Conservation (phyloP, 2,329 filamentous ascomycete species). For the Phyllosticta capitalensis region DNA sequence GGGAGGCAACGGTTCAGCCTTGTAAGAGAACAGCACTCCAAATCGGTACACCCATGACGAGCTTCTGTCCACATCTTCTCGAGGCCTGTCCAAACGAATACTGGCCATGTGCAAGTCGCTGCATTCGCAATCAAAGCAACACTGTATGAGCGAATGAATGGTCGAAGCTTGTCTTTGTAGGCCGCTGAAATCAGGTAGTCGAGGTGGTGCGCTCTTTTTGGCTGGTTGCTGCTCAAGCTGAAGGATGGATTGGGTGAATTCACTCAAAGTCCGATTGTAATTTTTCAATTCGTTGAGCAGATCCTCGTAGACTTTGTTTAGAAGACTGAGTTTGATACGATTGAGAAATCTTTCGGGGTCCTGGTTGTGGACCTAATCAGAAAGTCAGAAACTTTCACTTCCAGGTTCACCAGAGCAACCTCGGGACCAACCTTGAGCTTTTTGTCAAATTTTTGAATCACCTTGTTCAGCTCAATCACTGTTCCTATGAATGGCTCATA, state of each 20-base stretch:
- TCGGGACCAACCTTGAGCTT: background rate
- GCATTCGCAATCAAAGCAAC: background rate
- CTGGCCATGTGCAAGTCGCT: background rate
- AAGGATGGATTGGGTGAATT: no score
- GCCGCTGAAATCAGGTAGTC: background rate
- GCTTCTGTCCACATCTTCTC: background rate
- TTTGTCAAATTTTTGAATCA: background rate
- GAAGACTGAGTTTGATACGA: no score
- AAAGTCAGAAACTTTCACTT: no score
- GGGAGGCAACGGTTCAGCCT: background rate
- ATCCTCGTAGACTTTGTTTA: conserved; percentile 12
- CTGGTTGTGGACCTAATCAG: no score
- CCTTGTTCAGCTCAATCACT: background rate
- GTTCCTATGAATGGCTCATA: background rate
- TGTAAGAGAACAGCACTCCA: background rate
- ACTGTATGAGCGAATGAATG: background rate
- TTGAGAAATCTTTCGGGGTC: no score
- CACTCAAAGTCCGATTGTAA: no score
- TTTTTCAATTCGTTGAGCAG: no score
- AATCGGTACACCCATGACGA: background rate
- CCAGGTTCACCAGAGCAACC: no score
- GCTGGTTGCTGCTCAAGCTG: background rate
- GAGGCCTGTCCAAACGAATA: background rate
- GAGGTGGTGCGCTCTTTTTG: background rate
- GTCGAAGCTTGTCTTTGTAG: background rate